Evolutionary conservation across 2,329 filamentous ascomycete genomes (phyloP).

Genomic region (Epichloe coenophiala): DNA sequence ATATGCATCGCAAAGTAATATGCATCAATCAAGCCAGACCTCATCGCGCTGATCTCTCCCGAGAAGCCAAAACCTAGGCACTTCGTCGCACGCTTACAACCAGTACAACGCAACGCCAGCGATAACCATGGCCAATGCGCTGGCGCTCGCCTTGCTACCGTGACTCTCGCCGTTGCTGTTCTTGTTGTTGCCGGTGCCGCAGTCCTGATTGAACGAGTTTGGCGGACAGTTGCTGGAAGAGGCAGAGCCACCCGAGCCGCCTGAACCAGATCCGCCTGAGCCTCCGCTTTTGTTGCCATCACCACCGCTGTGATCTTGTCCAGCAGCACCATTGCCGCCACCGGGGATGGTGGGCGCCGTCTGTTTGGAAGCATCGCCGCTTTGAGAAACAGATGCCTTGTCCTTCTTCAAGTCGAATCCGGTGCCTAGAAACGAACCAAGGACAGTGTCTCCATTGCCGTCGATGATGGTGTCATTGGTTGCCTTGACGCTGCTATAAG

Average conservation of each 20-base stretch:
- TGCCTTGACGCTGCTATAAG: constrained; percentile 50
- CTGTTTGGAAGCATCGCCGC: constrained; percentile 10
- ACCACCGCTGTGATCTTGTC: constrained; percentile 10
- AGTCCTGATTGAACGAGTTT: constrained; percentile 28
- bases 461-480: constrained; percentile 69
- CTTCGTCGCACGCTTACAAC: constrained; percentile 13
- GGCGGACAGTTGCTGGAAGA: constrained; percentile 20
- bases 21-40: too few relatives aligned
- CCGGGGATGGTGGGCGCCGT: constrained; percentile 18
- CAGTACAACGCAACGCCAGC: constrained; percentile 22
- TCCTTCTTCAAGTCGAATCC: constrained; percentile 57
- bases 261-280: constrained; percentile 11
- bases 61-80: too few relatives aligned
- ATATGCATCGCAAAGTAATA: too few relatives aligned
- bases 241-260: constrained; percentile 9
- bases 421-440: constrained; percentile 69
- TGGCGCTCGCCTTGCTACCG: constrained; percentile 19
- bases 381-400: constrained; percentile 13
- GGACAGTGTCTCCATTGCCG: constrained; percentile 58
- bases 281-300: constrained; percentile 11
- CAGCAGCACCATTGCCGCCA: constrained; percentile 13
- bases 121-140: constrained; percentile 24
- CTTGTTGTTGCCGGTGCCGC: constrained; percentile 12
- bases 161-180: constrained; percentile 19
- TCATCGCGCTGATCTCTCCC: too few relatives aligned